Conservation (phyloP, 139 green algal genomes). For the Tetradesmus lagerheimii region DNA sequence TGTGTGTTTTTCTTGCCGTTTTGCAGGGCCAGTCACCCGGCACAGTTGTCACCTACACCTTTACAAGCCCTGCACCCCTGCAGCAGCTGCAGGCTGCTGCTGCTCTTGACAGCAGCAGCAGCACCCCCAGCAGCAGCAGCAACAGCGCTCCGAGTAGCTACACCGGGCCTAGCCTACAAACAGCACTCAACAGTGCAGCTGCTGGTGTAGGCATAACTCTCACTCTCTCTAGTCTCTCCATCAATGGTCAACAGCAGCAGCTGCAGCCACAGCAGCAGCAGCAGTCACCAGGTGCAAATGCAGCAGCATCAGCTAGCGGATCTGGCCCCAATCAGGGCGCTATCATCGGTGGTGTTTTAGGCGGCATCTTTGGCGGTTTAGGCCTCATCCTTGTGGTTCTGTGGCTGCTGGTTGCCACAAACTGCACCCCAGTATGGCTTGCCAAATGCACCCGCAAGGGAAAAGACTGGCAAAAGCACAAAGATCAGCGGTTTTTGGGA, state of each 20-base stretch:
- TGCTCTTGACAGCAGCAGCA: background rate
- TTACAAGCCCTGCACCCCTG: background rate
- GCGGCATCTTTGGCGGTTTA: slow-evolving; percentile 3
- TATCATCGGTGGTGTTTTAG: background rate
- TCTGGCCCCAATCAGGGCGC: background rate
- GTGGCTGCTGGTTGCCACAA: background rate
- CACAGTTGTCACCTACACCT: slow-evolving; percentile 9
- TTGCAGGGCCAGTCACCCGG: background rate
- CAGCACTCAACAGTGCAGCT: background rate
- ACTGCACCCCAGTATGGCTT: background rate
- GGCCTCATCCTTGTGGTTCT: background rate
- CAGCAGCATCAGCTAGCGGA: too few relatives aligned
- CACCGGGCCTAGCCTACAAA: background rate
- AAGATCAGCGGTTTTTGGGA: background rate
- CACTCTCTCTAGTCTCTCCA: background rate
- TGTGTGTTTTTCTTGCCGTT: background rate
- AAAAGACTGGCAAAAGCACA: background rate
- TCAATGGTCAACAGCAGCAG: slow-evolving; percentile 1
- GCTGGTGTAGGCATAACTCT: background rate
- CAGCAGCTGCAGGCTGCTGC: background rate
- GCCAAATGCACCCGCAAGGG: background rate
- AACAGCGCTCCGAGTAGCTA: background rate
- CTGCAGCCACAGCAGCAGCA: slow-evolving; percentile 1
- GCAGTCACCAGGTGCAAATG: too few relatives aligned
- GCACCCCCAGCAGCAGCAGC: background rate